These are phyloP conservation scores for Zymoseptoria pseudotritici DNA, from an alignment of 2,329 filamentous ascomycete species.

Conservation along the genomic window DNA sequence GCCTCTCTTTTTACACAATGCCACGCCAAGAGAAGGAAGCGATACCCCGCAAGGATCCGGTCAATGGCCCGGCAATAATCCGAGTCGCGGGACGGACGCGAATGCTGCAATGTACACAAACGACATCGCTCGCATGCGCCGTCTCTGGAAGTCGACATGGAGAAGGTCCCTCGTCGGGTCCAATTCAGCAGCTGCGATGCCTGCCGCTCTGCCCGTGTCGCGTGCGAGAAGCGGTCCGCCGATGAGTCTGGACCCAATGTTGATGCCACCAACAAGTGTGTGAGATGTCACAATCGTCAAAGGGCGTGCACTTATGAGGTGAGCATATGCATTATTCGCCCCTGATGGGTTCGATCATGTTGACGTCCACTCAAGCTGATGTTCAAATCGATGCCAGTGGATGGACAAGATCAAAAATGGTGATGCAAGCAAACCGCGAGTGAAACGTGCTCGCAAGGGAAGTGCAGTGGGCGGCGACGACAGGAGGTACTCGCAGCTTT, in stretches of 20 bases:
- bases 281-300: neutral
- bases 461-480: neutral
- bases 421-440: neutral
- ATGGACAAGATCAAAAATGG: neutral
- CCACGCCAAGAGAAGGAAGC: neutral
- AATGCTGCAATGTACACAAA: neutral
- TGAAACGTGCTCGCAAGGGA: neutral
- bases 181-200: neutral
- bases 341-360: neutral
- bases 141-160: neutral
- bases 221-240: neutral
- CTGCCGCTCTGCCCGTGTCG: neutral
- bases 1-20: neutral
- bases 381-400: neutral
- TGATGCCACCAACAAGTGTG: neutral
- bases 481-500: neutral
- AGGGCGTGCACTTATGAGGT: neutral
- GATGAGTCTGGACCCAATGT: neutral
- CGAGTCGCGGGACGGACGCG: neutral
- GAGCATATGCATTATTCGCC: neutral
- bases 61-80: neutral
- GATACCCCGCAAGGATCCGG: neutral
- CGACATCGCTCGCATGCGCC: no score
- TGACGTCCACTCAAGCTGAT: neutral
- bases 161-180: neutral